These are phyloP conservation scores for Camelina laxa DNA, from an alignment of 345 rosid species.

Conservation along the genomic window DNA sequence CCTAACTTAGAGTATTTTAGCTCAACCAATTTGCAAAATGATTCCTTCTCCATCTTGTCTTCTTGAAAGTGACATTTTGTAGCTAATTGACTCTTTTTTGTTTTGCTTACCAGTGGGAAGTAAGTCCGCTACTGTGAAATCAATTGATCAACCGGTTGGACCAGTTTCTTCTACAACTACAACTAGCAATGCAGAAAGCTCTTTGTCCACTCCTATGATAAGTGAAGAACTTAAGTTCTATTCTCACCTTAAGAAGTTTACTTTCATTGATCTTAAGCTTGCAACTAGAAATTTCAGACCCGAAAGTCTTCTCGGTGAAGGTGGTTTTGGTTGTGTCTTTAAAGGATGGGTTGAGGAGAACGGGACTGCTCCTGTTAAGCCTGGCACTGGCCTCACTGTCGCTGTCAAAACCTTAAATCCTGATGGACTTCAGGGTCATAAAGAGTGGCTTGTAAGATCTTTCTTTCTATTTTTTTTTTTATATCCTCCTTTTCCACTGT, in stretches of 20 bases:
- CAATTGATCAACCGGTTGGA: conserved; percentile 75
- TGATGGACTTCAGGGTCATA: conserved; percentile 99
- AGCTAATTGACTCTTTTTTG: neutral
- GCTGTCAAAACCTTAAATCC: conserved; percentile 97
- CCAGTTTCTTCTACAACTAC: conserved; percentile 72
- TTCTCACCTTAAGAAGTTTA: conserved; percentile 76
- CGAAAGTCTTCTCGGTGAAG: conserved; percentile 97
- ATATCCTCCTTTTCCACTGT: neutral
- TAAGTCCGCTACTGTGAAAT: conserved; percentile 67
- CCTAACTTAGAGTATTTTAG: conserved; percentile 31
- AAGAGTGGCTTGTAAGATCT: conserved; percentile 93
- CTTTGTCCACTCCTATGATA: conserved; percentile 79
- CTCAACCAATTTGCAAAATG: neutral
- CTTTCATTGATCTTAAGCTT: conserved; percentile 88
- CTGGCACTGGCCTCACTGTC: conserved; percentile 97
- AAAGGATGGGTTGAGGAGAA: conserved; percentile 99
- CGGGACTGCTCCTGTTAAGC: conserved; percentile 98
- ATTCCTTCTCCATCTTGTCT: neutral
- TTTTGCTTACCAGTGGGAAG: conserved; percentile 54
- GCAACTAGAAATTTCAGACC: conserved; percentile 98
- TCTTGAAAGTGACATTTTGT: neutral
- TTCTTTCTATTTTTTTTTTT: conserved; percentile 16
- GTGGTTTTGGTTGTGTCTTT: conserved; percentile 99
- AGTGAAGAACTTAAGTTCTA: conserved; percentile 93
- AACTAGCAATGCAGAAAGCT: conserved; percentile 86